These are phyloP conservation scores for Fusarium abutilonis DNA, from an alignment of 2,329 filamentous ascomycete genomes.

Conservation along the genomic window DNA sequence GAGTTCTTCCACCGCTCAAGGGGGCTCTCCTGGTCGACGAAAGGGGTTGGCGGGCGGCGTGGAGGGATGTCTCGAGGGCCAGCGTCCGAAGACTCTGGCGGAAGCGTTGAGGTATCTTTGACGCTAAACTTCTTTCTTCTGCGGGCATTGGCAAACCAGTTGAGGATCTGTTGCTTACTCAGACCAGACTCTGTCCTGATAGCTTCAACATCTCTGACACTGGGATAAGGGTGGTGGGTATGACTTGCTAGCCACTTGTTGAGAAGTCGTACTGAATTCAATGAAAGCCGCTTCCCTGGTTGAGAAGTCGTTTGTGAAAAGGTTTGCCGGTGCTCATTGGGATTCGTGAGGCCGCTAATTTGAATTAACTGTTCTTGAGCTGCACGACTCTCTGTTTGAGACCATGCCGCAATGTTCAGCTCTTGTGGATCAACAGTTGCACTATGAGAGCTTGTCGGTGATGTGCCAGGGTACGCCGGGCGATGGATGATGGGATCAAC, in stretches of 20 bases:
- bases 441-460: too few relatives aligned
- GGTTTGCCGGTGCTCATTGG: not conserved
- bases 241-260: conserved; percentile 76
- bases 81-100: not conserved
- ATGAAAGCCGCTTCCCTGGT: conserved; percentile 30
- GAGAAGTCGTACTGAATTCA: conserved; percentile 24
- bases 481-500: too few relatives aligned
- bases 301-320: not conserved
- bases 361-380: not conserved
- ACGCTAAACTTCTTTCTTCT: conserved; percentile 71
- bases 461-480: too few relatives aligned
- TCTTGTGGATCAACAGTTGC: too few relatives aligned
- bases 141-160: conserved; percentile 89
- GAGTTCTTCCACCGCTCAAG: conserved; percentile 49
- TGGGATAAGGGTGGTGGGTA: conserved; percentile 81
- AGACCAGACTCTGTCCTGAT: conserved; percentile 79
- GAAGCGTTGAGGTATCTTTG: not conserved
- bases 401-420: not conserved
- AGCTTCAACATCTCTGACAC: conserved; percentile 80
- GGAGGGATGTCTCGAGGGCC: not conserved
- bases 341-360: not conserved
- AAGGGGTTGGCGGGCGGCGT: conserved; percentile 58
- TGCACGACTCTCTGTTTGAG: not conserved
- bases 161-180: conserved; percentile 80
- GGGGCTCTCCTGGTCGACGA: conserved; percentile 43